These are phyloP conservation scores for Casuarina cunninghamiana DNA, from an alignment of 306 rosid genomes.

Conservation along the genomic window DNA sequence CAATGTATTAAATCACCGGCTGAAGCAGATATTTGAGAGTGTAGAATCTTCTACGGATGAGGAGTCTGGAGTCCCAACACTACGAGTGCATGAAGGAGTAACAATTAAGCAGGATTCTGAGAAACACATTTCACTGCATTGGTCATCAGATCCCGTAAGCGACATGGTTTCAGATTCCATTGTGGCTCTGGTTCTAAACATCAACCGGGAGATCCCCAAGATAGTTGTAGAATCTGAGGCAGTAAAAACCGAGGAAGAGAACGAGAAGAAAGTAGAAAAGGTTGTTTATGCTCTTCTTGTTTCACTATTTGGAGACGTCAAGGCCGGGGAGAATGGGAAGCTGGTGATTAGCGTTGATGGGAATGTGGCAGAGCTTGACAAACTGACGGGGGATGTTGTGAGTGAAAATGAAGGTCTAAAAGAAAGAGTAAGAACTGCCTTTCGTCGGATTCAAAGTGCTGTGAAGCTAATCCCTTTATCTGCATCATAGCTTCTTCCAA, in stretches of 20 bases:
- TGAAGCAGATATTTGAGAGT: constrained; percentile 71
- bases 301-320: constrained; percentile 81
- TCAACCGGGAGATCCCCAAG: constrained; percentile 72
- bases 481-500: constrained; percentile 34
- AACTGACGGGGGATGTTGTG: constrained; percentile 79
- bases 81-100: constrained; percentile 74
- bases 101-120: constrained; percentile 82
- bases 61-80: constrained; percentile 67
- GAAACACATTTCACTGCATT: constrained; percentile 80
- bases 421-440: constrained; percentile 77
- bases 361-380: constrained; percentile 71
- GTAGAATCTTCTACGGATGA: constrained; percentile 78
- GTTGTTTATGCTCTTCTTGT: constrained; percentile 74
- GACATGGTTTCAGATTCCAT: constrained; percentile 91
- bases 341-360: constrained; percentile 80
- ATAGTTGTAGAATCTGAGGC: constrained; percentile 68
- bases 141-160: constrained; percentile 85
- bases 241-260: constrained; percentile 62
- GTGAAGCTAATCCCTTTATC: constrained; percentile 80
- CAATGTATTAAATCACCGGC: constrained; percentile 59
- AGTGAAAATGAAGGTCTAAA: constrained; percentile 88
- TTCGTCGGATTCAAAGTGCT: constrained; percentile 67
- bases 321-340: constrained; percentile 78
- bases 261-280: constrained; percentile 67
- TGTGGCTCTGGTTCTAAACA: constrained; percentile 74